Percentiles rank a stretch among this genome's conserved stretches.
phyloP scores from a whole-genome alignment of 306 rosid species.

The Oxytropis ochrocephala region DNA sequence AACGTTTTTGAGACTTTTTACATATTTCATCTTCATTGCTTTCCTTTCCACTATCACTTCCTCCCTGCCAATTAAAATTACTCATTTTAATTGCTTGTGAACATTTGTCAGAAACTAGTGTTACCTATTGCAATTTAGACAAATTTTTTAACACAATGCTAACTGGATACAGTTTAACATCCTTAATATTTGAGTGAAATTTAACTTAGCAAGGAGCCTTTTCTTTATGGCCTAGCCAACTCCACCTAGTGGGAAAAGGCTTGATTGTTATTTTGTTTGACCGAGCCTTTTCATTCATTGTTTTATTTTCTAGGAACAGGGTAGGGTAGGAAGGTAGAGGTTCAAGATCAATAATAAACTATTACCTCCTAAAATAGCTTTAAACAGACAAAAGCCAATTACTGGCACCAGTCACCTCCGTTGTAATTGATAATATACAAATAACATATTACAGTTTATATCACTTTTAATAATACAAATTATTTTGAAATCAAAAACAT shows the following conservation, averaged over 20 bases:
- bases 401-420: neutral
- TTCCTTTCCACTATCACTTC: conserved; percentile 84
- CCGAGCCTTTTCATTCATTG: neutral
- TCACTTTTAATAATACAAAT: neutral
- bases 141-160: neutral
- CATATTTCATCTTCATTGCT: conserved; percentile 52
- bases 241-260: neutral
- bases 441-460: neutral
- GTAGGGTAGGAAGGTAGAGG: neutral
- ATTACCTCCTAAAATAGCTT: conserved; percentile 8
- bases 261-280: neutral
- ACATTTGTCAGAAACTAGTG: neutral
- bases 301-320: neutral
- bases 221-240: neutral
- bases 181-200: neutral
- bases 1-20: conserved; percentile 53
- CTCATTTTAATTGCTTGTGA: conserved; percentile 24
- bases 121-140: conserved; percentile 5
- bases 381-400: neutral
- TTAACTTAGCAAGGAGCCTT: neutral
- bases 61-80: conserved; percentile 56
- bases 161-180: conserved; percentile 8
- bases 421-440: conserved; percentile 1
- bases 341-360: conserved; percentile 9
- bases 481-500: neutral